Base-by-base conservation (phyloP, 2,329 filamentous ascomycete genomes). In the Monosporascus ibericus region DNA sequence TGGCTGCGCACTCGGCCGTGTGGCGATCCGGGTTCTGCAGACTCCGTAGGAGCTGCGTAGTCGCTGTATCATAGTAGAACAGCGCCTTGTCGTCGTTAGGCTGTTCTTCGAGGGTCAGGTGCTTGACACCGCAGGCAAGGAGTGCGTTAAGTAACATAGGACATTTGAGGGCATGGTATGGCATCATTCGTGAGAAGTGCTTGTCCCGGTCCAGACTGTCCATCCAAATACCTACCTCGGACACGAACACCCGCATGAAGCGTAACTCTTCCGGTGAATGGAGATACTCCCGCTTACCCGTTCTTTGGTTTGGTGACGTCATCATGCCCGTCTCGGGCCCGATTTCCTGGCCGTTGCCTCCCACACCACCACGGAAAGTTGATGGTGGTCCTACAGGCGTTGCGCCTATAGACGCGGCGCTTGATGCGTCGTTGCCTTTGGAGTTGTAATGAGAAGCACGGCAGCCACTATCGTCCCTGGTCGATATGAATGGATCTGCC, bases 221-320 rank as follows among this genome's bases (percentile, higher is more conserved):
- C 89, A 97, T 95, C 90, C 92, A 96, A 3, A 90, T 71, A 1
- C 87, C 91, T 2, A 97, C 89, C 59, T 96, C 88, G 63, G 95
- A 88, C 6, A 95, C 86, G 66, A 95, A 97, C 0, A 91, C 85
- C 67, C 95, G 90, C 86, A 96, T 90, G 65, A 91, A 91, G n/a
- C 86, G 73, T 0, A 94, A 80, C 66, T 96, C 90, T 53, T 95
- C 88, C 9, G 85, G 80, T 3, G 82, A 83, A 58, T 82, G 85
- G 46, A 96, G 76, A 60, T 82, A 89, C 49, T 88, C 81, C 38
- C 82, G 70, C 54, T 76, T 74, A 60, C 68, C 44, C 49, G 62
- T 11, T 51, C 70, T 72, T 44, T 76, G 73, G 44, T 61, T 66
- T 2, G 68, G 72, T 1, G 72, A 70, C 0, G 74, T 73, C 30